A percentile compares a stretch with the other conserved stretches of the same genome.
Conservation (phyloP, 2,329 filamentous ascomycete species). For the Monosporascus sp. region DNA sequence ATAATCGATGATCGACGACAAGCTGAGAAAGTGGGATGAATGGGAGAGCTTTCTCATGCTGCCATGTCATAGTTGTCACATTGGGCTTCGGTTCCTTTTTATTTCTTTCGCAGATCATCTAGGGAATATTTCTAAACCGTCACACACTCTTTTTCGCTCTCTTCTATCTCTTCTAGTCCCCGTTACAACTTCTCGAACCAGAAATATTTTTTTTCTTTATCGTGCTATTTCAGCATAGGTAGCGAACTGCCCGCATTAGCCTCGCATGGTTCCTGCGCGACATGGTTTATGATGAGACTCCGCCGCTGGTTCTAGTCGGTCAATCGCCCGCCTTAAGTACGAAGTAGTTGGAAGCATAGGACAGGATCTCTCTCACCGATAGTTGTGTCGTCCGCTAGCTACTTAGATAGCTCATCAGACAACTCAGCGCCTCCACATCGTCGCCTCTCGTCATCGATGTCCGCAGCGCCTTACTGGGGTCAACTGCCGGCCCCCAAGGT, state of each 20-base stretch:
- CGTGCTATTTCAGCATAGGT: slow-evolving; percentile 16
- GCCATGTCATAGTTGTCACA: slow-evolving; percentile 1
- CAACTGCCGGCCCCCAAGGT: slow-evolving; percentile 46
- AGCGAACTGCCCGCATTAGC: slow-evolving; percentile 12
- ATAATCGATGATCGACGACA: not conserved
- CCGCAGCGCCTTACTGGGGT: slow-evolving; percentile 51
- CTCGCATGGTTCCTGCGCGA: slow-evolving; percentile 37
- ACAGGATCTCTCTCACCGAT: too few relatives aligned
- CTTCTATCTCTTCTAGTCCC: not conserved
- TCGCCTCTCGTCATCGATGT: slow-evolving; percentile 31
- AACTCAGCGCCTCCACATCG: slow-evolving; percentile 2
- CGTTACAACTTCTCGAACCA: too few relatives aligned
- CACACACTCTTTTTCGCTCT: not conserved
- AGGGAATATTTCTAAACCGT: not conserved
- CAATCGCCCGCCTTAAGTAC: too few relatives aligned
- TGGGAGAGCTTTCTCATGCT: not conserved
- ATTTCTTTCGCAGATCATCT: too few relatives aligned
- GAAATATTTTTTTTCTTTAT: not conserved
- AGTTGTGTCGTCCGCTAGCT: not conserved
- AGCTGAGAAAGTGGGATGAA: not conserved
- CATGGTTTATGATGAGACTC: slow-evolving; percentile 30
- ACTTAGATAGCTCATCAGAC: too few relatives aligned
- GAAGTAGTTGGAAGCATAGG: too few relatives aligned
- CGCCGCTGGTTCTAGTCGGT: too few relatives aligned
- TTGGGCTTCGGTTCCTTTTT: slow-evolving; percentile 1